phyloP scores from a whole-genome alignment of 2,329 filamentous ascomycete species.

The Cordyceps fumosorosea region DNA sequence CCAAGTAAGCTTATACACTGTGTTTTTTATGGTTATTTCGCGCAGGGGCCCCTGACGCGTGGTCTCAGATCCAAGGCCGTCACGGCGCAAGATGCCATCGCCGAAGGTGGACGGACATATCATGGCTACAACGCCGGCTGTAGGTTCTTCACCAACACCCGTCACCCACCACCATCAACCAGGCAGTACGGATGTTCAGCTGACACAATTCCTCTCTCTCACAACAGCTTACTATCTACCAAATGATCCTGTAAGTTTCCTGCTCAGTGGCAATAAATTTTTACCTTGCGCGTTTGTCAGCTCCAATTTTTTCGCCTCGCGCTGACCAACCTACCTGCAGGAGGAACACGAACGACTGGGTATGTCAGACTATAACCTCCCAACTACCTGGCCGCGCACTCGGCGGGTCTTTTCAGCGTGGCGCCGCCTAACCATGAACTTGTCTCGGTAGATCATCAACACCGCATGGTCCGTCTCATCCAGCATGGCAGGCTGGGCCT shows the following conservation, averaged over 20 bases:
- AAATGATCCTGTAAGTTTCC: constrained; percentile 11
- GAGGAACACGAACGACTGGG: constrained; percentile 19
- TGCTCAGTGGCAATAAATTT: background rate
- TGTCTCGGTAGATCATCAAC: constrained; percentile 28
- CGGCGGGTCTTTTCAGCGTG: background rate
- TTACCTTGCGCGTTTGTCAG: no score
- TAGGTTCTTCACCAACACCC: background rate
- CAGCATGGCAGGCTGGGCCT: constrained; percentile 37
- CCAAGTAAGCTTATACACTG: background rate
- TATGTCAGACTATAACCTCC: constrained; percentile 5
- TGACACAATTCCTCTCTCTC: background rate
- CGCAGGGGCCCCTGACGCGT: background rate
- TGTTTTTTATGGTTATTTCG: background rate
- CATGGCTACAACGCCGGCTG: constrained; percentile 10
- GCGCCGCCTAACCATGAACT: background rate
- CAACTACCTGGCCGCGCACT: background rate
- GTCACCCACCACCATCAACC: no score
- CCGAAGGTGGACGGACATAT: constrained; percentile 8
- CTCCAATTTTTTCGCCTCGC: background rate
- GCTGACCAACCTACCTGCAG: constrained; percentile 10
- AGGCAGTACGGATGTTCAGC: background rate
- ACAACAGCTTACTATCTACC: constrained; percentile 14
- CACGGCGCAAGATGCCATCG: background rate
- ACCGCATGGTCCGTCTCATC: constrained; percentile 28
- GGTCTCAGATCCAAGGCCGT: background rate